Percentiles rank a stretch among this genome's conserved stretches.
Conservation (phyloP, 208 protist species). For the Wallacemonas collosoma region DNA sequence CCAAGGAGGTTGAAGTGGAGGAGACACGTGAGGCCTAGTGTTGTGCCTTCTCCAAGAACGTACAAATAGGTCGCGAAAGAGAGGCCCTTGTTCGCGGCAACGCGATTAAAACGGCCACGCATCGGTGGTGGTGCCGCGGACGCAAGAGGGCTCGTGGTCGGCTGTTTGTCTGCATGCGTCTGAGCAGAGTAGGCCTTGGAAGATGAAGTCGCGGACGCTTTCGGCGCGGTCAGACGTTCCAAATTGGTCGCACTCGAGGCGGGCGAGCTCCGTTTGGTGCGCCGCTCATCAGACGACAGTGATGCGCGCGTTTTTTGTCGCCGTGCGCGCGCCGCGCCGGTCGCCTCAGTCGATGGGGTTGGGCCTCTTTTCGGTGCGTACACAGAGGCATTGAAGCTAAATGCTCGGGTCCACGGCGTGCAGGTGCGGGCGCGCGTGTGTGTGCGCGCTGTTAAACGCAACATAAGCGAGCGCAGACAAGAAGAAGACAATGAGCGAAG, state of each 20-base stretch:
- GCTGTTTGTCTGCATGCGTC: background rate
- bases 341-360: background rate
- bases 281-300: background rate
- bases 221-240: constrained; percentile 1
- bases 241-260: background rate
- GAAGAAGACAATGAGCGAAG: constrained; percentile 15
- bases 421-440: background rate
- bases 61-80: constrained; percentile 66
- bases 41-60: constrained; percentile 67
- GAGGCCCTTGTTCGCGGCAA: constrained; percentile 47
- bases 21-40: constrained; percentile 45
- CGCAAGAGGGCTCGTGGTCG: background rate
- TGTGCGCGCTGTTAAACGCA: background rate
- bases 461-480: background rate
- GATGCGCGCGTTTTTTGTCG: background rate
- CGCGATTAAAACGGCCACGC: constrained; percentile 74
- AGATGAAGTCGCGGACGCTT: background rate
- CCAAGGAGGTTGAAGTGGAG: constrained; percentile 58
- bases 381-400: background rate
- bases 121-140: constrained; percentile 30
- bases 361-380: background rate
- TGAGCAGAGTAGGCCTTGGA: background rate
- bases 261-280: background rate
- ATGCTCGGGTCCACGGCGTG: background rate
- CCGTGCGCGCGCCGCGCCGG: background rate